These are phyloP conservation scores for Jimgerdemannia flammicorona DNA, from an alignment of 192 early-diverging fungal species.

Conservation along the genomic window DNA sequence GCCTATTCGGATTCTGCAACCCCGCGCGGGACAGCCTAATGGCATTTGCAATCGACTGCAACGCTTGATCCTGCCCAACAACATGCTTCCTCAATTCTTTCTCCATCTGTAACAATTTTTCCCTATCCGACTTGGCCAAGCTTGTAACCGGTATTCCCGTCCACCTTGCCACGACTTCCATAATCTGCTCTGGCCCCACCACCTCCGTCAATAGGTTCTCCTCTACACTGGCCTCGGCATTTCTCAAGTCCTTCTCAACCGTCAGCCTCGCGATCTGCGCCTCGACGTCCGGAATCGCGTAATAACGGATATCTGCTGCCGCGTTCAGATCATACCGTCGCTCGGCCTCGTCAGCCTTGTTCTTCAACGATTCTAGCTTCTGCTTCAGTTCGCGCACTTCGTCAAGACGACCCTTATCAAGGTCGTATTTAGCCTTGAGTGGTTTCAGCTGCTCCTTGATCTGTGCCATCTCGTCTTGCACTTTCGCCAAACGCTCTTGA, in stretches of 20 bases:
- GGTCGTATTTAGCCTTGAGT: constrained; percentile 78
- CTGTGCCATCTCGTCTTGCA: constrained; percentile 77
- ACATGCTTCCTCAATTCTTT: constrained; percentile 81
- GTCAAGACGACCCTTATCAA: constrained; percentile 84
- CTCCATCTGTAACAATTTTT: constrained; percentile 76
- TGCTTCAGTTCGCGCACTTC: constrained; percentile 81
- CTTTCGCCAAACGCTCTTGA: constrained; percentile 72
- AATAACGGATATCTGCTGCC: constrained; percentile 93
- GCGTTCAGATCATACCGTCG: constrained; percentile 76
- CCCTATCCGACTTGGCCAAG: constrained; percentile 81
- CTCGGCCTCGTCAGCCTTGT: constrained; percentile 85
- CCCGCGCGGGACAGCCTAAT: constrained; percentile 76
- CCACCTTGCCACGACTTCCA: constrained; percentile 92
- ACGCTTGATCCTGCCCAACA: constrained; percentile 72
- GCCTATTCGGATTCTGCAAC: constrained; percentile 65
- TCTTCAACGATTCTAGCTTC: constrained; percentile 84
- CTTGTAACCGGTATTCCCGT: constrained; percentile 94
- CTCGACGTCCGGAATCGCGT: constrained; percentile 88
- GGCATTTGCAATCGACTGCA: constrained; percentile 65
- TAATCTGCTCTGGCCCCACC: constrained; percentile 89
- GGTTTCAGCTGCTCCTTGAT: constrained; percentile 88
- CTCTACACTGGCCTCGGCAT: constrained; percentile 53
- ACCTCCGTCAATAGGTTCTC: constrained; percentile 74
- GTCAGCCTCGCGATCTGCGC: constrained; percentile 72
- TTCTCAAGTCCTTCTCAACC: constrained; percentile 45